phyloP scores from a whole-genome alignment of 1,139 yeast species.

The Candida frijolesensis region DNA sequence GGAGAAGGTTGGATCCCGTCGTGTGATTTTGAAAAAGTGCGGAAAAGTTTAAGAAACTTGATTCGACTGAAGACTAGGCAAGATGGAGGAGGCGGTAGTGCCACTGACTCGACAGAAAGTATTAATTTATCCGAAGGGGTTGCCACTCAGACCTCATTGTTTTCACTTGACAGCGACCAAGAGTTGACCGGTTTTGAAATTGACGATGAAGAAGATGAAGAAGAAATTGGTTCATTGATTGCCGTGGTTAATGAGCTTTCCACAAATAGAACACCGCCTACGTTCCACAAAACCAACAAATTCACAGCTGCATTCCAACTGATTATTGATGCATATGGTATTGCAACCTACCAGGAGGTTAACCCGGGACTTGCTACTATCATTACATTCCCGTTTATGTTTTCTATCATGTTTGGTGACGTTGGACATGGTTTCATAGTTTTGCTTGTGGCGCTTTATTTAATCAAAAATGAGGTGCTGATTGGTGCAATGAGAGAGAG shows the following conservation, averaged over 20 bases:
- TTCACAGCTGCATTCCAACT: conserved; percentile 90
- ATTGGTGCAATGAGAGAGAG: conserved; percentile 68
- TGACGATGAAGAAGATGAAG: conserved; percentile 26
- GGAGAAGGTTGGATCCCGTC: conserved; percentile 98
- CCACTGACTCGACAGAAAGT: conserved; percentile 7
- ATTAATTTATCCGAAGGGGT: conserved; percentile 13
- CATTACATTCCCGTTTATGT: conserved; percentile 97
- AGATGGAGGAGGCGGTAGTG: conserved; percentile 7
- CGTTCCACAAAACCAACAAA: conserved; percentile 88
- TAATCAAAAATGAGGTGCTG: conserved; percentile 69
- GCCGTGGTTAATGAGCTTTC: conserved; percentile 76
- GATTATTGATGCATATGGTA: conserved; percentile 93
- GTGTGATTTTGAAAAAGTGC: conserved; percentile 28
- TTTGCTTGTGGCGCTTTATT: conserved; percentile 65
- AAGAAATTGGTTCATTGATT: conserved; percentile 33
- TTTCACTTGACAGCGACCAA: conserved; percentile 46
- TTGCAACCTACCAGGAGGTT: conserved; percentile 91
- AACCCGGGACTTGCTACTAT: conserved; percentile 95
- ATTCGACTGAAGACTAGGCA: conserved; percentile 28
- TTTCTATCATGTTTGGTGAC: conserved; percentile 99
- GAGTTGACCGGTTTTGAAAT: conserved; percentile 17
- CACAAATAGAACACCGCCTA: conserved; percentile 89
- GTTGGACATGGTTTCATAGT: conserved; percentile 91
- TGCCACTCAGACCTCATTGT: conserved; percentile 36
- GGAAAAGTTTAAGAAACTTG: conserved; percentile 28